Conservation (phyloP, 352 stramenopile genomes). For the Pythium dissotocum region DNA sequence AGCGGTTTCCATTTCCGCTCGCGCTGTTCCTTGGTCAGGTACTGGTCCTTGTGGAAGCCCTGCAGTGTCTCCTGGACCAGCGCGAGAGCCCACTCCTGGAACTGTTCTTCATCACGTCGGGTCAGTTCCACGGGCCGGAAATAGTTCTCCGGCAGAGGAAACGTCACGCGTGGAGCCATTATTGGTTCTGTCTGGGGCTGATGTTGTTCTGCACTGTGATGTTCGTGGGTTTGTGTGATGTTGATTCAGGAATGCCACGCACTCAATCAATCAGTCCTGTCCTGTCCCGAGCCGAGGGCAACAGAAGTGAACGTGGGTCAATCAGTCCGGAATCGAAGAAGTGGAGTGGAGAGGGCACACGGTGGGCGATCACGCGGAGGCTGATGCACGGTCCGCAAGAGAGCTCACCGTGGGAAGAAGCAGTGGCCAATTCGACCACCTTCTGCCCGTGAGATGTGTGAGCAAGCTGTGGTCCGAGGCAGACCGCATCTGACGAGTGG, state of each 20-base stretch:
- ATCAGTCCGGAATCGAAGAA: background rate
- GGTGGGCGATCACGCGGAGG: background rate
- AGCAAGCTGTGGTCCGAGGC: background rate
- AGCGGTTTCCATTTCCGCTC: conserved; percentile 74
- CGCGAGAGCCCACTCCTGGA: conserved; percentile 64
- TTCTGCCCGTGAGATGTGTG: background rate
- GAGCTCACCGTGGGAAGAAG: background rate
- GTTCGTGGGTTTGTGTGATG: background rate
- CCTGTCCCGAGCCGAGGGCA: no score
- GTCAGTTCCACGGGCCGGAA: conserved; percentile 58
- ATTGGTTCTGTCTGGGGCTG: background rate
- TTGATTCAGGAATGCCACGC: background rate
- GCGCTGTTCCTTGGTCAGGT: conserved; percentile 55
- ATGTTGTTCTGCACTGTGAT: background rate
- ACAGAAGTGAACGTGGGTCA: background rate
- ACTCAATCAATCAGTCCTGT: background rate
- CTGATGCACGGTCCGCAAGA: background rate
- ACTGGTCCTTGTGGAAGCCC: conserved; percentile 67
- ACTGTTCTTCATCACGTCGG: conserved; percentile 43
- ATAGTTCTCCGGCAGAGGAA: conserved; percentile 62
- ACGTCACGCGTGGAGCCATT: conserved; percentile 33
- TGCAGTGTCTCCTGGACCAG: conserved; percentile 70
- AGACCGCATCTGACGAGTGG: background rate
- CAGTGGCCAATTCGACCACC: background rate
- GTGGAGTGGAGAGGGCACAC: background rate